Evolutionary conservation across 345 rosid genomes (phyloP), one percentile per base, ranked within the genome.

Genomic region (Firmiana major): DNA sequence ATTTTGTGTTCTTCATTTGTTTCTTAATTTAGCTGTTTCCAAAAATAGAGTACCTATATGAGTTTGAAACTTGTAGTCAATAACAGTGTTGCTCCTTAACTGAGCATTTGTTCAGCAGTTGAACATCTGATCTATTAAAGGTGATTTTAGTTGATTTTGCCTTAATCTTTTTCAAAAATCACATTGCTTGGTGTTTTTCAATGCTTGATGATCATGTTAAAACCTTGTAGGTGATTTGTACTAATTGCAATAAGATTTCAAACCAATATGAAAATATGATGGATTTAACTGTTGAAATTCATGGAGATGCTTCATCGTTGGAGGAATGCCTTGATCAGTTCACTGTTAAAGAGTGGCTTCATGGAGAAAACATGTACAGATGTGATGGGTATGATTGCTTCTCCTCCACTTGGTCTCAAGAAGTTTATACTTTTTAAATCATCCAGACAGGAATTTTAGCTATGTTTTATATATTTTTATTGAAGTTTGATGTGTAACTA

Each of bases 251-350:
- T 67, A 88, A 92, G 63, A 81, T 91, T 53, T 97, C 99, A 36
- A 89, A 89, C 75, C 98, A 94, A 76, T 86, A 89, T 83, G 99
- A 97, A 81, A 97, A 94, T 79, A 92, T 97, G 97, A 91, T 97
- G 99, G 99, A 97, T 87, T 83, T 97, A 74, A 92, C 91, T 9
- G 97, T 97, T 77, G 98, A 94, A 85, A 97, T 94, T 66, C 97
- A 92, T 77, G 99, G 99, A 15, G 91, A 92, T 88, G 95, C 91
- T 53, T 78, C 86, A 73, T 89, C 97, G 21, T 87, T 97, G 94
- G 98, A 92, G 90, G 95, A 90, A 88, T 94, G 99, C 77, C 96
- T 97, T 75, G 89, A 94, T 76, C 97, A 94, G 69, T 97, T 91
- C 79, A 92, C 99, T 57, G 90, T 57, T 63, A 80, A 79, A 77